Evolutionary conservation across 2,329 filamentous ascomycete species (phyloP).

Genomic region (Cercospora brassicicola): DNA sequence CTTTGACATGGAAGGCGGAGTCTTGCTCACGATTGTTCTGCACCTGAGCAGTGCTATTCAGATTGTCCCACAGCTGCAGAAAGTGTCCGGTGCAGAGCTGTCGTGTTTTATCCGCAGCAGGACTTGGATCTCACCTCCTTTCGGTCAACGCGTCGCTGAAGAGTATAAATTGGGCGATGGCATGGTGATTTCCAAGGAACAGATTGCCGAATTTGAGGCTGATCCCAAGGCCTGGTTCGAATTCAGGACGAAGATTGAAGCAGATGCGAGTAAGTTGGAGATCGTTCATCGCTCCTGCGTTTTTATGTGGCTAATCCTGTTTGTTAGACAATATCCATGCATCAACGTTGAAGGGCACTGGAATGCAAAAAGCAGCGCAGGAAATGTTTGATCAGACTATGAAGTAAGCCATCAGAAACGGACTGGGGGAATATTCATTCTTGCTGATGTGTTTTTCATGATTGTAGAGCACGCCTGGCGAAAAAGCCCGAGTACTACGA

Average conservation of each 20-base stretch:
- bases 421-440: too few species aligned
- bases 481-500: constrained; percentile 45
- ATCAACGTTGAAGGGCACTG: constrained; percentile 43
- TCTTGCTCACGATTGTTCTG: not conserved
- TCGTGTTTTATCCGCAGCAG: constrained; percentile 64
- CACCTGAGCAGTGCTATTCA: constrained; percentile 41
- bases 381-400: constrained; percentile 45
- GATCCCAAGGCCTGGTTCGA: constrained; percentile 61
- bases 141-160: constrained; percentile 37
- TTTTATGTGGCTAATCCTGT: constrained; percentile 34
- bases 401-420: constrained; percentile 28
- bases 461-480: constrained; percentile 33
- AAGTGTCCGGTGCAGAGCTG: constrained; percentile 43
- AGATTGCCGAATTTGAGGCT: constrained; percentile 58
- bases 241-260: constrained; percentile 45
- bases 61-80: constrained; percentile 44
- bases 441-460: not conserved
- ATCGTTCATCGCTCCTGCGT: not conserved
- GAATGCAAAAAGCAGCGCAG: constrained; percentile 42
- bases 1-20: not conserved
- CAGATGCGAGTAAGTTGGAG: constrained; percentile 51
- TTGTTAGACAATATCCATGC: constrained; percentile 48
- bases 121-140: constrained; percentile 66
- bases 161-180: constrained; percentile 45
- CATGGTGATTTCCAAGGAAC: constrained; percentile 56